phyloP scores from a whole-genome alignment of 1,139 yeast species.

The Williopsis jadinii region DNA sequence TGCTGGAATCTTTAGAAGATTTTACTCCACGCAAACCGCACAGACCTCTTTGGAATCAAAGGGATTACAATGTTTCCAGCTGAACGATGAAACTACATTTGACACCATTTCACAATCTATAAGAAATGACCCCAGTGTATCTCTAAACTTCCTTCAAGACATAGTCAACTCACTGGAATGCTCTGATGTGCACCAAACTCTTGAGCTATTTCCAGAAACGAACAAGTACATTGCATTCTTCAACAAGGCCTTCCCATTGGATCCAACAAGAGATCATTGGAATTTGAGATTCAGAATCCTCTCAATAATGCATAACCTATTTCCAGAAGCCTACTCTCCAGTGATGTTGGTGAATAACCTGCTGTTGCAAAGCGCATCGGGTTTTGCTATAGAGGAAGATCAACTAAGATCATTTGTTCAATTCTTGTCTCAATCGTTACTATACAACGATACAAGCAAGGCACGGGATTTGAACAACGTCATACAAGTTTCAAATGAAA shows the following conservation, averaged over 20 bases:
- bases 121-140: constrained; percentile 2
- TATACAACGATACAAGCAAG: constrained; percentile 5
- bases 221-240: constrained; percentile 18
- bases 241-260: constrained; percentile 23
- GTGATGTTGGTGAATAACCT: constrained; percentile 5
- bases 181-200: constrained; percentile 18
- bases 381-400: constrained; percentile 6
- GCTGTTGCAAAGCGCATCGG: constrained; percentile 13
- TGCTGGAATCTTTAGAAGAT: constrained; percentile 36
- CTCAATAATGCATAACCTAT: constrained; percentile 31
- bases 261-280: constrained; percentile 29
- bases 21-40: constrained; percentile 26
- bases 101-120: constrained; percentile 3
- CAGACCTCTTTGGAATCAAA: constrained; percentile 4
- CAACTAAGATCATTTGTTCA: constrained; percentile 8
- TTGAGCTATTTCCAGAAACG: constrained; percentile 6
- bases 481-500: constrained; percentile 1
- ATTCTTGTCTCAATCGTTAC: constrained; percentile 5
- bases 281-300: constrained; percentile 32
- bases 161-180: constrained; percentile 11
- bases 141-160: constrained; percentile 7
- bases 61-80: constrained; percentile 10
- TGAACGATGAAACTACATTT: constrained; percentile 8
- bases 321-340: constrained; percentile 29
- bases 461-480: constrained; percentile 4